Conservation (phyloP, 331 rosid species). For the Spiraea crenata region DNA sequence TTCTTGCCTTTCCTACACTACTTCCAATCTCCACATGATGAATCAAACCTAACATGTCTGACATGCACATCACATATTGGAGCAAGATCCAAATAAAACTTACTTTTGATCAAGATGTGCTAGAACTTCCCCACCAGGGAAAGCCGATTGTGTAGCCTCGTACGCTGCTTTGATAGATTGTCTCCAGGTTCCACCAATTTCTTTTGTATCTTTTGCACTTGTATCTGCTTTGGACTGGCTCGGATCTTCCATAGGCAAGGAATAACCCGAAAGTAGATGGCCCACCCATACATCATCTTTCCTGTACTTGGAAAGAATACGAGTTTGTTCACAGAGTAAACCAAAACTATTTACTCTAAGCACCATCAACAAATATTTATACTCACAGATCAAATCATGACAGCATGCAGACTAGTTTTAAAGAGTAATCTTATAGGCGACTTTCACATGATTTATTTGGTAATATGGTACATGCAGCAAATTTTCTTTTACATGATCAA, state of each 20-base stretch:
- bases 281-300: constrained; percentile 93
- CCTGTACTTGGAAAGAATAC: constrained; percentile 37
- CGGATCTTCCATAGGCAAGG: constrained; percentile 92
- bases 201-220: too few species aligned
- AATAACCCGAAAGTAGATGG: constrained; percentile 93
- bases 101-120: constrained; percentile 98
- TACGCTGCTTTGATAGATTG: constrained; percentile 66
- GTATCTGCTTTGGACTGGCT: constrained; percentile 55
- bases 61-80: neutral
- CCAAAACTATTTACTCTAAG: neutral
- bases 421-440: neutral
- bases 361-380: constrained; percentile 3
- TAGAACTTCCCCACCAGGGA: constrained; percentile 86
- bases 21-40: neutral
- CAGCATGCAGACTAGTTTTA: neutral
- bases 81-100: constrained; percentile 25
- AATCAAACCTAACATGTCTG: constrained; percentile 8
- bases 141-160: constrained; percentile 71
- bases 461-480: neutral
- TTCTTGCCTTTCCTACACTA: neutral
- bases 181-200: constrained; percentile 88
- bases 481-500: constrained; percentile 14
- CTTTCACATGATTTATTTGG: neutral
- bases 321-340: neutral
- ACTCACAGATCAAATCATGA: neutral